Conservation (phyloP, 1,284 basidiomycete species). For the Dichomitus squalens region DNA sequence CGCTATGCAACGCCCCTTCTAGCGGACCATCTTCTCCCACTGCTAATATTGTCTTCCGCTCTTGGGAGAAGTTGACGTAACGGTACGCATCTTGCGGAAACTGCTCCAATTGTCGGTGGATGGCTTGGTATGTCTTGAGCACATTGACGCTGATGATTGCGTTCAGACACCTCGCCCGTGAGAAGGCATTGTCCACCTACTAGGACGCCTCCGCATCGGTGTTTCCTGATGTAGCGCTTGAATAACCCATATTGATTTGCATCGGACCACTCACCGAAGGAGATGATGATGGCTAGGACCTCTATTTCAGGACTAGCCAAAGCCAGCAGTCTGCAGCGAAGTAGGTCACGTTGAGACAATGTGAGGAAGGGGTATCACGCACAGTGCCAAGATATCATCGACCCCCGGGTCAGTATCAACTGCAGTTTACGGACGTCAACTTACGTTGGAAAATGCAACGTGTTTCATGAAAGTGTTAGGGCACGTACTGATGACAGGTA, state of each 20-base stretch:
- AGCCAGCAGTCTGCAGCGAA: slow-evolving; percentile 55
- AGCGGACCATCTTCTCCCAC: slow-evolving; percentile 76
- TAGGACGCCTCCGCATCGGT: slow-evolving; percentile 64
- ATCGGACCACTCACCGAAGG: slow-evolving; percentile 61
- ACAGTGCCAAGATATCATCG: slow-evolving; percentile 85
- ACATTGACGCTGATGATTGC: slow-evolving; percentile 63
- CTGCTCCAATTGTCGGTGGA: slow-evolving; percentile 65
- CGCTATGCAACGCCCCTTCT: slow-evolving; percentile 75
- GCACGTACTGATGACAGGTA: slow-evolving; percentile 57
- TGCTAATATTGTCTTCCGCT: slow-evolving; percentile 62
- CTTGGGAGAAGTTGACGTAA: slow-evolving; percentile 60
- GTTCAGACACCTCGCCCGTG: too few species aligned
- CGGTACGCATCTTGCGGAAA: slow-evolving; percentile 56
- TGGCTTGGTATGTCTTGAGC: slow-evolving; percentile 75
- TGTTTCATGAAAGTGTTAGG: neutral
- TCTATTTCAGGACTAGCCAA: slow-evolving; percentile 78
- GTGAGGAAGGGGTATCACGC: slow-evolving; percentile 3
- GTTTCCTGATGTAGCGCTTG: slow-evolving; percentile 52
- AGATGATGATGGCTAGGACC: slow-evolving; percentile 75
- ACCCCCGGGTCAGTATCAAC: slow-evolving; percentile 90
- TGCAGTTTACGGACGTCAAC: slow-evolving; percentile 32
- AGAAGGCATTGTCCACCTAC: slow-evolving; percentile 42
- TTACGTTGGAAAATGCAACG: neutral
- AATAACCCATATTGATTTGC: neutral
- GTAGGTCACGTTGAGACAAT: slow-evolving; percentile 14